A percentile compares a stretch with the other conserved stretches of the same genome.
phyloP scores from a whole-genome alignment of 139 green algal species.

The Micromonas pusilla region DNA sequence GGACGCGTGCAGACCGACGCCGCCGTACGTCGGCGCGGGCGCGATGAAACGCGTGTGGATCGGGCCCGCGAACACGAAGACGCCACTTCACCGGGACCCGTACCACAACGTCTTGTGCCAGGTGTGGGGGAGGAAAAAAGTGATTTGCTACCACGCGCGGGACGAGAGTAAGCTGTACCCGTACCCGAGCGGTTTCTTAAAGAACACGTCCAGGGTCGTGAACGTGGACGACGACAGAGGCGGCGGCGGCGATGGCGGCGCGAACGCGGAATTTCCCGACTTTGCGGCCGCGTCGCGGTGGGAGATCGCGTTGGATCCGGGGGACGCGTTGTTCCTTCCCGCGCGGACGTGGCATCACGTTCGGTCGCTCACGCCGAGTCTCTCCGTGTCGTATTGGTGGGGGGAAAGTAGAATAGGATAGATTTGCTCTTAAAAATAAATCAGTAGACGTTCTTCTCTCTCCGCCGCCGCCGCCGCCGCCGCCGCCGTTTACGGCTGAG shows the following conservation, averaged over 20 bases:
- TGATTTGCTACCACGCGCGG: background rate
- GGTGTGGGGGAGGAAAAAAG: background rate
- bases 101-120: constrained; percentile 1
- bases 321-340: background rate
- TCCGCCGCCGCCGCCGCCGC: too few relatives aligned
- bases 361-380: too few relatives aligned
- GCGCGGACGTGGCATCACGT: background rate
- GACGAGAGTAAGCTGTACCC: background rate
- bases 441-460: background rate
- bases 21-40: background rate
- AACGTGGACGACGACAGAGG: background rate
- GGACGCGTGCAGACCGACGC: background rate
- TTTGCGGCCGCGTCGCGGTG: background rate
- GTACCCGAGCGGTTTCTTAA: background rate
- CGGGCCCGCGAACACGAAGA: background rate
- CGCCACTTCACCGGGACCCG: constrained; percentile 2
- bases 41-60: background rate
- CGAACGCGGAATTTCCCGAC: background rate
- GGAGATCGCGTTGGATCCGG: background rate
- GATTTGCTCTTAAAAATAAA: too few relatives aligned
- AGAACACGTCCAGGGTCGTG: background rate
- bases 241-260: too few relatives aligned
- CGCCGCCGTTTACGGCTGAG: constrained; percentile 79
- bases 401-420: background rate
- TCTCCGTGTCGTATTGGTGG: background rate